Evolutionary conservation across 139 green algal genomes (phyloP), one percentile per base, ranked within the genome.

Genomic region (Chlorella sp.): DNA sequence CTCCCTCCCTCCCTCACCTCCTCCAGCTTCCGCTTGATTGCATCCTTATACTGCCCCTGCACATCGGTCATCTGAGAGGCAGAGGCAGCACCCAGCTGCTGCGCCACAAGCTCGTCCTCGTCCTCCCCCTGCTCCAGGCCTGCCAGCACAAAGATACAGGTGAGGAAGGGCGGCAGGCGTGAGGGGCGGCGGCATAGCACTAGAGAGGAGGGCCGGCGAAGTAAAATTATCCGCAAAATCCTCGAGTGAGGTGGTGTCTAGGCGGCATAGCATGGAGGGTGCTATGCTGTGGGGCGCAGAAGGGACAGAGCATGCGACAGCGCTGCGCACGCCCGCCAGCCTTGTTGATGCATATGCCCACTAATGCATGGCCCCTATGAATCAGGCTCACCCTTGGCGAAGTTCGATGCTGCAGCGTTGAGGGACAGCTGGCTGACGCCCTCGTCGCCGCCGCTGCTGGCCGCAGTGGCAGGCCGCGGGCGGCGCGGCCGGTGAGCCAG

Each of bases 21-120:
- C 89, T 89, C 79, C 37, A 98, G 92, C 86, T 96, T 96, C 19
- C 91, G 61, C 90, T 96, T 97, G 81, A 98, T 90, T 79, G 95
- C 97, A 36, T 96, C 95, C 68, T 93, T 95, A 91, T 98, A 98
- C 42, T 92, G 66, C 48, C 92, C 71, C 87, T 98, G 95, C 36
- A 92, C 37, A 0, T 95, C 91, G 19, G 87, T 92, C 26, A 98
- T 42, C 21, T 92, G 18, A 0, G 88, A 76, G 9, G 85, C 37
- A 7, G 83, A 88, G 30, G 68, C 39, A 30, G 87, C 86, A 16
- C 95, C 96, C 78, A 98, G 83, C 89, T 98, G 92, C 57, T 94
- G 36, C 2, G 94, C 95, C 30, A 97, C 90, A 60, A 97, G 66
- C 30, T 96, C 93, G 69, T 98, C 96, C 53, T 94, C 93, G 42